phyloP scores from a whole-genome alignment of 176 grass and related monocot genomes.

The Eremochloa ophiuroides region DNA sequence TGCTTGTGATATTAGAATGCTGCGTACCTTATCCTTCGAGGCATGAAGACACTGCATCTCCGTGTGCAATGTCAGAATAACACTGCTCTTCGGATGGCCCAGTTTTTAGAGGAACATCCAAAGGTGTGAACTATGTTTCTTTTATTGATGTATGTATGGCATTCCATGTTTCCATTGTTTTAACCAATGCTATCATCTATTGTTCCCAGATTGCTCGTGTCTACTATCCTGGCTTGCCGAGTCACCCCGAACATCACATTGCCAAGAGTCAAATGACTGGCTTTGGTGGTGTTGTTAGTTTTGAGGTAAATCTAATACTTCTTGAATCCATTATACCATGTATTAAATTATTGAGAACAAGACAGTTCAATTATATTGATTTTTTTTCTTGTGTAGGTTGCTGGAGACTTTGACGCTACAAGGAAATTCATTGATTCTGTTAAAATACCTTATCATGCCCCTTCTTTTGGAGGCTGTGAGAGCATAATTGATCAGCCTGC shows the following conservation, averaged over 20 bases:
- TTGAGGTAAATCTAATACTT: constrained; percentile 64
- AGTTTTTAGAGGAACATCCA: constrained; percentile 99
- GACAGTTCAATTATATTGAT: background rate
- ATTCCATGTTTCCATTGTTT: background rate
- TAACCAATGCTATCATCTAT: constrained; percentile 4
- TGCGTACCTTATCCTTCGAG: constrained; percentile 84
- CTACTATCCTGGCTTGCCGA: constrained; percentile 88
- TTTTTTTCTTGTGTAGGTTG: constrained; percentile 34
- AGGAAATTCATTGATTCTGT: constrained; percentile 93
- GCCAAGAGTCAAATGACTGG: constrained; percentile 97
- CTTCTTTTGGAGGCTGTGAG: constrained; percentile 97
- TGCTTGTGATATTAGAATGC: constrained; percentile 74
- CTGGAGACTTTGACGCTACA: constrained; percentile 69
- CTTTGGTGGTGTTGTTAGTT: constrained; percentile 99
- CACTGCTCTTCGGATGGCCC: constrained; percentile 93
- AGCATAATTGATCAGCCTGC: constrained; percentile 97
- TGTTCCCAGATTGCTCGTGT: constrained; percentile 67
- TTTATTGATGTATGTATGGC: background rate
- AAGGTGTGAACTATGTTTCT: constrained; percentile 43
- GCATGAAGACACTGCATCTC: constrained; percentile 99
- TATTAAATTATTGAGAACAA: background rate
- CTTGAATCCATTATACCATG: background rate
- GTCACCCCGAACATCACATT: constrained; percentile 98
- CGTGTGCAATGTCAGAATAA: constrained; percentile 92
- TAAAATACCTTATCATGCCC: constrained; percentile 87